Conservation (phyloP, 768 basidiomycete species). For the Agrocybe praecox region DNA sequence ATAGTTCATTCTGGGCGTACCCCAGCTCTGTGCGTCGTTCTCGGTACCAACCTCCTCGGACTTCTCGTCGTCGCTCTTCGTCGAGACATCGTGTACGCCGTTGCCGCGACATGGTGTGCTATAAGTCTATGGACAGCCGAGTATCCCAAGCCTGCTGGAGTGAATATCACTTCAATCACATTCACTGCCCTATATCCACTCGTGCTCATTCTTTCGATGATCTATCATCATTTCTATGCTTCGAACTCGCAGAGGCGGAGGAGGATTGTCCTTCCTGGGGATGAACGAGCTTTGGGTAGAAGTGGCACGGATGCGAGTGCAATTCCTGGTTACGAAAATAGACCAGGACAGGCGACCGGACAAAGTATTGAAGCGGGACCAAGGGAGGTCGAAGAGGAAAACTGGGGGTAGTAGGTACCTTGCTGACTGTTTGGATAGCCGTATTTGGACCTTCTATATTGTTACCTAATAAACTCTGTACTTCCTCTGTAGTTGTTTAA, state of each 20-base stretch:
- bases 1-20: constrained; percentile 35
- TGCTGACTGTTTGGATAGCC: too few species aligned
- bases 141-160: constrained; percentile 62
- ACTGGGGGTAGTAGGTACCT: not conserved
- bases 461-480: too few species aligned
- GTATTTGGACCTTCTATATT: too few species aligned
- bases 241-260: constrained; percentile 18
- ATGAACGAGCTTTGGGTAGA: constrained; percentile 22
- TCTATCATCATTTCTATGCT: constrained; percentile 37
- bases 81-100: constrained; percentile 74
- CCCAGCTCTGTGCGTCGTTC: constrained; percentile 72
- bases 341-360: not conserved
- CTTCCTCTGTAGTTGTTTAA: too few species aligned
- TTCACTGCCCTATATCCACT: constrained; percentile 74
- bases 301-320: not conserved
- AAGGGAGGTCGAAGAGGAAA: constrained; percentile 2
- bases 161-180: constrained; percentile 65
- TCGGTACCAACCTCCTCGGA: constrained; percentile 62
- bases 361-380: not conserved
- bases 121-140: constrained; percentile 60
- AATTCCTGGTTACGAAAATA: not conserved
- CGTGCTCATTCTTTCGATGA: constrained; percentile 45
- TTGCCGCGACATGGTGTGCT: constrained; percentile 75
- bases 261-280: constrained; percentile 19
- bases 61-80: constrained; percentile 56